Conservation (phyloP, 108 stramenopile genomes). For the Nannochloropsis salina region DNA sequence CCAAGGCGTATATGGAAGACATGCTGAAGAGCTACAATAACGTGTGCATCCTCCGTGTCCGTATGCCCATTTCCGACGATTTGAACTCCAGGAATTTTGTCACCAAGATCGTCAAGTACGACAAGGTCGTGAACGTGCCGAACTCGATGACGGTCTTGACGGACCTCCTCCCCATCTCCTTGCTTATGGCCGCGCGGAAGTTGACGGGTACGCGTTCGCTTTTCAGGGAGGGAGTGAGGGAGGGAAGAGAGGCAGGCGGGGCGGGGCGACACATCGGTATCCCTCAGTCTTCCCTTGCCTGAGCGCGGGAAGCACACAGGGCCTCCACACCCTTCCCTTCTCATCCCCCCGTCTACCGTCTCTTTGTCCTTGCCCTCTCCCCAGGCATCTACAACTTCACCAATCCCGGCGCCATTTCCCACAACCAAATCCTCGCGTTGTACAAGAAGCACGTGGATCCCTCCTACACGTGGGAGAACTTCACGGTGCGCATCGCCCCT, state of each 20-base stretch:
- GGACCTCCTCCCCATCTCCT: constrained; percentile 90
- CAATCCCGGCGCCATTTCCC: constrained; percentile 98
- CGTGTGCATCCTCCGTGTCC: constrained; percentile 84
- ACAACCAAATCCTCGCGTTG: constrained; percentile 93
- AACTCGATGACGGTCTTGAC: constrained; percentile 97
- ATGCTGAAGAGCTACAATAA: constrained; percentile 81
- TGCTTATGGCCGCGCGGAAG: constrained; percentile 79
- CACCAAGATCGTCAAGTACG: constrained; percentile 94
- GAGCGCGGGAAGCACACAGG: neutral
- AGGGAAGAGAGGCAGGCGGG: neutral
- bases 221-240: neutral
- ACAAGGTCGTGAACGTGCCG: constrained; percentile 90
- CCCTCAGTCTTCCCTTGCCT: neutral
- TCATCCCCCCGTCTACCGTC: neutral
- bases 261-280: neutral
- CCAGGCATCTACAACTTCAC: constrained; percentile 96
- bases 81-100: constrained; percentile 92
- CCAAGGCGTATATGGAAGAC: constrained; percentile 91
- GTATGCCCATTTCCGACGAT: constrained; percentile 98
- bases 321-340: neutral
- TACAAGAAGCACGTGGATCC: constrained; percentile 98
- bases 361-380: constrained; percentile 13
- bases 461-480: constrained; percentile 89
- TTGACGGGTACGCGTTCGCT: neutral
- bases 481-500: constrained; percentile 56